These are phyloP conservation scores for Cochlearia excelsa DNA, from an alignment of 345 rosid species.

Conservation along the genomic window DNA sequence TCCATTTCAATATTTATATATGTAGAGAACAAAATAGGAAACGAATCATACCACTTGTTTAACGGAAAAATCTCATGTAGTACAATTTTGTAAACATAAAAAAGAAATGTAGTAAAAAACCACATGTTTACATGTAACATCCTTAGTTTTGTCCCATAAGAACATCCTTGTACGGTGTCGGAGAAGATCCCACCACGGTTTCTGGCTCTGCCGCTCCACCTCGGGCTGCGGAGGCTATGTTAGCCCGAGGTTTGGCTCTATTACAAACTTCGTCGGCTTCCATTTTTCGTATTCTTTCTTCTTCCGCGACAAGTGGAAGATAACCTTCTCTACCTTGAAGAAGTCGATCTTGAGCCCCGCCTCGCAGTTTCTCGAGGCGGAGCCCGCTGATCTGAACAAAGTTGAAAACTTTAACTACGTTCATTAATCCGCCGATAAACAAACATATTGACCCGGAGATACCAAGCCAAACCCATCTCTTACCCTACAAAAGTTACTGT, in stretches of 20 bases:
- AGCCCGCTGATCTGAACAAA: conserved; percentile 52
- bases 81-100: not conserved
- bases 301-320: conserved; percentile 53
- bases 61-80: not conserved
- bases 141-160: conserved; percentile 41
- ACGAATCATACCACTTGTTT: too few species aligned
- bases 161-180: conserved; percentile 57
- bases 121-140: not conserved
- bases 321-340: conserved; percentile 54
- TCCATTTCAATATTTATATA: too few species aligned
- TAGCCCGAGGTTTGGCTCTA: conserved; percentile 25
- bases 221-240: conserved; percentile 11
- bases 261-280: conserved; percentile 23
- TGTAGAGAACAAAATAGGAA: too few species aligned
- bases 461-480: conserved; percentile 56
- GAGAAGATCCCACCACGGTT: conserved; percentile 18
- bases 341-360: conserved; percentile 67
- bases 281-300: conserved; percentile 39
- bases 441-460: conserved; percentile 52
- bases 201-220: not conserved
- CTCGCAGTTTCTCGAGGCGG: conserved; percentile 68
- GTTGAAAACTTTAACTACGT: conserved; percentile 70
- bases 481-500: conserved; percentile 37
- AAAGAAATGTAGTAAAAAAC: not conserved
- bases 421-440: conserved; percentile 52